Base-by-base conservation (phyloP, 805 yeast genomes). In the Nakazawaea wickerhamii region DNA sequence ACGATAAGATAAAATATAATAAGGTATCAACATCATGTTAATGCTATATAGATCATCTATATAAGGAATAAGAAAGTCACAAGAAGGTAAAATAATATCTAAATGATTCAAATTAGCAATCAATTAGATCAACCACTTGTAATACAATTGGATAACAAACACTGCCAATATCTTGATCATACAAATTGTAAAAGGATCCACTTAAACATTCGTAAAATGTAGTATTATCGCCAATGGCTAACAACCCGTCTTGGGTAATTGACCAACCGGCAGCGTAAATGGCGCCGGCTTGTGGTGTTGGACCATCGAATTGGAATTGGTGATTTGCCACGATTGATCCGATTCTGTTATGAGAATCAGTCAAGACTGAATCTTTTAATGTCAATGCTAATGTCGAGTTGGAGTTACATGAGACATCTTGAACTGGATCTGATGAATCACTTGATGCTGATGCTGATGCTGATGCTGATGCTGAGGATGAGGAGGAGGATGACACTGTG, bases 241-340 rank as follows among this genome's bases (percentile, higher is more conserved):
- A 73, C 62, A 76, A 76, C 18, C 72, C 81, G 50, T 72, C 73
- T 49, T 55, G 52, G 41, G 75, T 66, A 45, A 77, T 68, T 40
- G 79, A 69, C 83, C 81, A 76, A 49, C 83, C 82, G 37, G 74
- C 76, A 49, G 84, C 81, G 56, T 71, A 75, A 53, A 79, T 73
- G 47, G 85, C 71, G 63, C 84, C 85, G 30, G 83, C 86, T 71
- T 83, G 91, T 57, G 90, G 89, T 67, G 86, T 83, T 46, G 85
- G 86, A 59, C 86, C 86, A 59, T 81, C 86, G 58, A 79, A 80
- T 66, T 80, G 86, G 74, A 81, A 79, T 69, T 83, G 91, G 70
- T 84, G 73, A 79, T 82, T 83, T 40, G 89, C 81, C 53, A 83
- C 90, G 64, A 83, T 81, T 38, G 88, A 75, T 53, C 90, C 90